These are phyloP conservation scores for Aphanomyces stellatus DNA, from an alignment of 352 stramenopile genomes.

Conservation along the genomic window DNA sequence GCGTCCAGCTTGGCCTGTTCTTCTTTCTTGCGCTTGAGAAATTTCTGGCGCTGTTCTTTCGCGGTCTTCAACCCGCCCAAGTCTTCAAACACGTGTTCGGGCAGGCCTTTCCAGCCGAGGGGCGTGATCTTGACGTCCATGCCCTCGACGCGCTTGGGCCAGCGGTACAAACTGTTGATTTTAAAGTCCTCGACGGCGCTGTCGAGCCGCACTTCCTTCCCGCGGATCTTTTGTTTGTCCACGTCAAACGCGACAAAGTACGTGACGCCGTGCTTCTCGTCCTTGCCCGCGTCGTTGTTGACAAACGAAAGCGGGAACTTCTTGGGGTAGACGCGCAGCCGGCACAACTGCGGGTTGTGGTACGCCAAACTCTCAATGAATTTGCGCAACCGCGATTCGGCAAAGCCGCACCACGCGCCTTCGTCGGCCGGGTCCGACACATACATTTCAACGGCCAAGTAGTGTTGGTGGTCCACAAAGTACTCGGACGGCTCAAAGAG, in stretches of 20 bases:
- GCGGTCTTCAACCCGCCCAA: constrained; percentile 61
- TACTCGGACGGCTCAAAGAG: constrained; percentile 82
- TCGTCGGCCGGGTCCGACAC: constrained; percentile 84
- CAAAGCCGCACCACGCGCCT: constrained; percentile 90
- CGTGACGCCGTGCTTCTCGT: constrained; percentile 61
- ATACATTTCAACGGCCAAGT: constrained; percentile 88
- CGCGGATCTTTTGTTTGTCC: constrained; percentile 59
- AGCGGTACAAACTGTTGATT: constrained; percentile 81
- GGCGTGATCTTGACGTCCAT: constrained; percentile 86
- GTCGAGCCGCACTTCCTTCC: constrained; percentile 76
- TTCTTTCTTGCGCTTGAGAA: constrained; percentile 82
- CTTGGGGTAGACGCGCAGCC: constrained; percentile 76
- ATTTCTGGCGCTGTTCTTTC: constrained; percentile 52
- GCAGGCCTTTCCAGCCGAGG: constrained; percentile 76
- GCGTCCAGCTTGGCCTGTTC: constrained; percentile 35
- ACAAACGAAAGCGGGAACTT: constrained; percentile 72
- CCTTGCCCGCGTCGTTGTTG: constrained; percentile 16
- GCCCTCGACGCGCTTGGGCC: constrained; percentile 77
- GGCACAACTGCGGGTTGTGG: constrained; percentile 59
- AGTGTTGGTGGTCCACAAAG: constrained; percentile 85
- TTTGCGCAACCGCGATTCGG: constrained; percentile 89
- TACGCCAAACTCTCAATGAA: constrained; percentile 83
- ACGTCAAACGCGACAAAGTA: constrained; percentile 85
- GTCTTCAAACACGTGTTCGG: constrained; percentile 78
- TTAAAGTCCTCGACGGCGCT: constrained; percentile 85